These are phyloP conservation scores for Backusella sp. DNA, from an alignment of 192 early-diverging fungal genomes.

Conservation along the genomic window DNA sequence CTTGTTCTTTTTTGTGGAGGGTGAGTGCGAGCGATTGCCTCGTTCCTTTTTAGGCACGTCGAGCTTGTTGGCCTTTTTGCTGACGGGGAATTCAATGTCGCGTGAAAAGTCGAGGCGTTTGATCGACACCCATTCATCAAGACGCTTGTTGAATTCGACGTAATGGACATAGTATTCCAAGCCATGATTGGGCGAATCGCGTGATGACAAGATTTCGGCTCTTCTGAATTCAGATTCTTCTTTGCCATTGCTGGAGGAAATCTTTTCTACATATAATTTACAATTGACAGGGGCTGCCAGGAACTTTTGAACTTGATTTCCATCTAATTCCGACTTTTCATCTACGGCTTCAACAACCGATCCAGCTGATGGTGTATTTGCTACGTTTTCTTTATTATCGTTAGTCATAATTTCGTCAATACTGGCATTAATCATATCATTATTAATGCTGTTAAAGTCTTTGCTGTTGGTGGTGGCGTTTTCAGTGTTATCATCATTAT, in stretches of 20 bases:
- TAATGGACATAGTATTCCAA: conserved; percentile 95
- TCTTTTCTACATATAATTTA: conserved; percentile 37
- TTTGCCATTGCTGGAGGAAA: conserved; percentile 14
- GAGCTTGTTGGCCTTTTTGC: conserved; percentile 40
- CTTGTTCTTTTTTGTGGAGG: neutral
- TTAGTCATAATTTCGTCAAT: neutral
- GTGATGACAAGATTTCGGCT: conserved; percentile 85
- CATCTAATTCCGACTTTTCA: neutral
- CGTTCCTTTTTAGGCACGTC: neutral
- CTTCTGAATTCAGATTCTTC: conserved; percentile 59
- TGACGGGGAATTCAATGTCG: conserved; percentile 66
- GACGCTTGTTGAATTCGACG: conserved; percentile 95
- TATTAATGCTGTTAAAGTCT: neutral
- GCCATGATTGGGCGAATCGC: conserved; percentile 47
- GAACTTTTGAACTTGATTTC: conserved; percentile 11
- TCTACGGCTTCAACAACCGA: neutral
- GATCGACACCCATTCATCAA: conserved; percentile 92
- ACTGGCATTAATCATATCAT: neutral
- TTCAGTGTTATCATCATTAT: too few species aligned
- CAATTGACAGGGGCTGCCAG: conserved; percentile 25
- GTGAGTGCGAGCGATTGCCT: conserved; percentile 2
- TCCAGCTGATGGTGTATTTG: neutral
- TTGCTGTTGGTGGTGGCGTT: neutral
- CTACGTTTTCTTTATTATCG: neutral
- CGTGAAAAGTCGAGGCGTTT: conserved; percentile 64